Conservation (phyloP, 2,329 filamentous ascomycete genomes). For the Xylaria sp. region DNA sequence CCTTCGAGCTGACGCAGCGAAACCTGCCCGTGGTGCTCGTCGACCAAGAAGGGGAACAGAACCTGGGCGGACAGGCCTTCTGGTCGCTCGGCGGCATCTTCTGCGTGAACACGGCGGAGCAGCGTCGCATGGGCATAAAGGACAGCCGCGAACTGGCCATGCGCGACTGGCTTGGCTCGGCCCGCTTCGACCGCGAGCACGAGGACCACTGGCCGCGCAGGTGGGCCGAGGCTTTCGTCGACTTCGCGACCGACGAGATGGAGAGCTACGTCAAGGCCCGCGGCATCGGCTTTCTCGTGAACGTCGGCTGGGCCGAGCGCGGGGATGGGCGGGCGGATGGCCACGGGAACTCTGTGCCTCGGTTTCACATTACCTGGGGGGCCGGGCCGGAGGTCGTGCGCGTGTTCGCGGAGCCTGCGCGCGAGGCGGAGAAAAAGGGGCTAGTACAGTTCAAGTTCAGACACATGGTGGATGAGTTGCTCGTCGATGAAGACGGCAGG, state of each 20-base stretch:
- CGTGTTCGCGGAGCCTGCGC: slow-evolving; percentile 67
- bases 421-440: slow-evolving; percentile 62
- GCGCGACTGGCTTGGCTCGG: slow-evolving; percentile 69
- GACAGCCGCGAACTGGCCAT: slow-evolving; percentile 67
- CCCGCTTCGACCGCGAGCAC: slow-evolving; percentile 66
- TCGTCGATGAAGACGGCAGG: slow-evolving; percentile 64
- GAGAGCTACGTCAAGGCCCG: slow-evolving; percentile 66
- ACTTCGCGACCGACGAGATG: slow-evolving; percentile 70
- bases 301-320: slow-evolving; percentile 71
- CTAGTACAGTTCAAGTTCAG: slow-evolving; percentile 66
- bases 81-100: slow-evolving; percentile 73
- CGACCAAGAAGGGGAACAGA: slow-evolving; percentile 68
- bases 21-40: slow-evolving; percentile 63
- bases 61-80: slow-evolving; percentile 71
- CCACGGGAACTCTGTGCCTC: slow-evolving; percentile 70
- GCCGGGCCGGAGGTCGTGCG: slow-evolving; percentile 69
- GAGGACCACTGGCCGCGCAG: slow-evolving; percentile 68
- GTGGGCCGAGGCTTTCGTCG: slow-evolving; percentile 73
- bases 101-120: slow-evolving; percentile 66
- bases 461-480: slow-evolving; percentile 66
- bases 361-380: slow-evolving; percentile 73
- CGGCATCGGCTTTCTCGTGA: slow-evolving; percentile 64
- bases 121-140: slow-evolving; percentile 67
- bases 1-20: slow-evolving; percentile 65
- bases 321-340: slow-evolving; percentile 66